Evolutionary conservation across 352 stramenopile species (phyloP).

Genomic region (Phytophthora kernoviae): DNA sequence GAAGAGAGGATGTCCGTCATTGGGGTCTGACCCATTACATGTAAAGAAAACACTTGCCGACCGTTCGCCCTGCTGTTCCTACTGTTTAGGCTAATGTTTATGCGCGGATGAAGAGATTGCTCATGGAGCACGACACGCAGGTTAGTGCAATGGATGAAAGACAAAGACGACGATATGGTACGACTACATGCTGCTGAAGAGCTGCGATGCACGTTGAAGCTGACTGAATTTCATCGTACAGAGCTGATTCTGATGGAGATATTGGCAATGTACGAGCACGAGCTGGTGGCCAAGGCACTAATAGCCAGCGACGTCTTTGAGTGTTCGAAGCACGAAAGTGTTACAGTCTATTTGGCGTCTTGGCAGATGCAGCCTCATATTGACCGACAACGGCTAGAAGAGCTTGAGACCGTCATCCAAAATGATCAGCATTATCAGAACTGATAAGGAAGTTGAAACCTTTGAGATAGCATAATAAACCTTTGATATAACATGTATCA

Average conservation of each 20-base stretch:
- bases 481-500: not conserved
- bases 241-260: constrained; percentile 68
- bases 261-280: constrained; percentile 77
- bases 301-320: constrained; percentile 75
- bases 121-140: constrained; percentile 30
- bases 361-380: constrained; percentile 90
- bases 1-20: too few relatives aligned
- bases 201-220: not conserved
- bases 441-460: not conserved
- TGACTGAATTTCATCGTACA: constrained; percentile 23
- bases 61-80: not conserved
- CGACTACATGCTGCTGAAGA: constrained; percentile 2
- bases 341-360: constrained; percentile 79
- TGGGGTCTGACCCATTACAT: not conserved
- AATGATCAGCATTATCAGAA: constrained; percentile 63
- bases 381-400: constrained; percentile 60
- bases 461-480: not conserved
- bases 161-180: constrained; percentile 55
- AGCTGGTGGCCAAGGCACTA: constrained; percentile 80
- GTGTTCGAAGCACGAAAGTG: constrained; percentile 65
- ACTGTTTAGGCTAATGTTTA: constrained; percentile 53
- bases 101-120: constrained; percentile 43
- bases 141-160: constrained; percentile 31
- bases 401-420: constrained; percentile 65
- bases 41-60: not conserved